A percentile compares a stretch with the other conserved stretches of the same genome.
Conservation (phyloP, 495 filamentous ascomycete species). For the Penicillium daleae region DNA sequence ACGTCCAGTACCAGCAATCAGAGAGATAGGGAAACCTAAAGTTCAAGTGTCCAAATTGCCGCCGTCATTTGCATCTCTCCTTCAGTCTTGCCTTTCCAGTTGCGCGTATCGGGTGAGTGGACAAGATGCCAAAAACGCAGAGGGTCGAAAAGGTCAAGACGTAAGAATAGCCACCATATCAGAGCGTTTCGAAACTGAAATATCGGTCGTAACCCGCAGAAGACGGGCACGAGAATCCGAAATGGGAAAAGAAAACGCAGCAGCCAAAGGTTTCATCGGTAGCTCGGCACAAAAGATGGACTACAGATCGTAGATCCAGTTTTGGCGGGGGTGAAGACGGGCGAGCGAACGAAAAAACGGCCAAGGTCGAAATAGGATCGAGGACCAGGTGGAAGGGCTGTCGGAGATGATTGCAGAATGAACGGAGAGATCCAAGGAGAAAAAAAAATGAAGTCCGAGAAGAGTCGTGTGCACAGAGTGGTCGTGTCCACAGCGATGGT, state of each 20-base stretch:
- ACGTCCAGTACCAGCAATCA: constrained; percentile 30
- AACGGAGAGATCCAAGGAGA: constrained; percentile 43
- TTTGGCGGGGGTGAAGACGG: constrained; percentile 12
- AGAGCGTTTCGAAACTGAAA: constrained; percentile 37
- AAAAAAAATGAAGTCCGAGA: constrained; percentile 42
- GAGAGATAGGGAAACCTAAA: constrained; percentile 25
- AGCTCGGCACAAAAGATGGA: constrained; percentile 15
- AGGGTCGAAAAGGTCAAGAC: constrained; percentile 29
- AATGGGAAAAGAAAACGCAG: constrained; percentile 19
- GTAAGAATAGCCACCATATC: constrained; percentile 46
- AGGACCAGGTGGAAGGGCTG: constrained; percentile 43
- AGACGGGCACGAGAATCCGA: constrained; percentile 25
- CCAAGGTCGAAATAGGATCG: constrained; percentile 42
- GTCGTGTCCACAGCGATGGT: constrained; percentile 36
- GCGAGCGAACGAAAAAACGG: constrained; percentile 27
- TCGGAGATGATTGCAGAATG: constrained; percentile 41
- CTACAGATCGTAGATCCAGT: constrained; percentile 4
- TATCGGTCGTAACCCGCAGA: constrained; percentile 27
- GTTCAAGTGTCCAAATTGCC: constrained; percentile 30
- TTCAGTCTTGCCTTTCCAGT: constrained; percentile 35
- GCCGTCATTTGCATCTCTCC: constrained; percentile 46
- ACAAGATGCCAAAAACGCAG: constrained; percentile 23
- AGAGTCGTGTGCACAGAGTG: constrained; percentile 32
- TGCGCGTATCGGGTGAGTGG: constrained; percentile 16
- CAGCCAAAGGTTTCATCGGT: constrained; percentile 17